A percentile compares a stretch with the other conserved stretches of the same genome.
These are phyloP conservation scores for Echites panduratus DNA, from an alignment of 257 asterid genomes.

Conservation along the genomic window DNA sequence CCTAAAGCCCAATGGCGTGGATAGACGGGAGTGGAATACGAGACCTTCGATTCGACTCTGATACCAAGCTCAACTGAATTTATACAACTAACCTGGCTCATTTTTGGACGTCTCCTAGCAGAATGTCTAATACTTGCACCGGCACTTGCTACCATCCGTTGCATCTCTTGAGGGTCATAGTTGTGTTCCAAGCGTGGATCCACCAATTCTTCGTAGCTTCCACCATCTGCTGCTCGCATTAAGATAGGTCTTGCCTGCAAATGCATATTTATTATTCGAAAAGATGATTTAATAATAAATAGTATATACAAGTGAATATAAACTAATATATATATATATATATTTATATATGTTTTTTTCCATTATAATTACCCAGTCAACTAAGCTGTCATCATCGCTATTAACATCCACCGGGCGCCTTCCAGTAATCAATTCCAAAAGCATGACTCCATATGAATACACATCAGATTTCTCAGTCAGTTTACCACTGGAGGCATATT, in stretches of 20 bases:
- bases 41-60: too few relatives aligned
- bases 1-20: too few relatives aligned
- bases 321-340: too few relatives aligned
- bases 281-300: too few relatives aligned
- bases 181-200: slow-evolving; percentile 54
- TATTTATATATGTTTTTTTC: too few relatives aligned
- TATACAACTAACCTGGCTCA: slow-evolving; percentile 78
- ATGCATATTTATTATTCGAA: too few relatives aligned
- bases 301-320: too few relatives aligned
- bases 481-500: slow-evolving; percentile 90
- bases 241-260: slow-evolving; percentile 71
- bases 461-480: slow-evolving; percentile 86
- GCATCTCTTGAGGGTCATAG: slow-evolving; percentile 66
- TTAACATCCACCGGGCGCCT: slow-evolving; percentile 53
- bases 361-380: slow-evolving; percentile 99
- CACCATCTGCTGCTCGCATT: slow-evolving; percentile 41
- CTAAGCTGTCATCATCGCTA: slow-evolving; percentile 63
- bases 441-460: slow-evolving; percentile 77
- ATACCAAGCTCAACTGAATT: too few relatives aligned
- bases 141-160: slow-evolving; percentile 67
- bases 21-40: too few relatives aligned
- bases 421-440: slow-evolving; percentile 79
- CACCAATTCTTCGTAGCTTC: slow-evolving; percentile 57
- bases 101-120: slow-evolving; percentile 78
- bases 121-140: slow-evolving; percentile 71